phyloP scores from a whole-genome alignment of 169 alveolate genomes.

The Cryptosporidium xiaoi region DNA sequence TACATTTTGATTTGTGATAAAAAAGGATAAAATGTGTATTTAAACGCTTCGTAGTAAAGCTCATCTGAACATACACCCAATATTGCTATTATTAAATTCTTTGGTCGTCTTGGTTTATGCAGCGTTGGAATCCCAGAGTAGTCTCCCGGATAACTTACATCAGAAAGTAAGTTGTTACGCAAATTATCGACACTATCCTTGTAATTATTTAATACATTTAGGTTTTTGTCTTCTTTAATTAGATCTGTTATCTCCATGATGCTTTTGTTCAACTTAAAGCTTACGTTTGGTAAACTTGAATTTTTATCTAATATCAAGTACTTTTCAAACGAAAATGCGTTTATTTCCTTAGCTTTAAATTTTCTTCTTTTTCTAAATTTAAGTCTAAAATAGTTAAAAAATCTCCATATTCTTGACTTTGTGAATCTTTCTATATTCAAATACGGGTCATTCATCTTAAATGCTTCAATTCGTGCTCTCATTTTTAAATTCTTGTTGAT shows the following conservation, averaged over 20 bases:
- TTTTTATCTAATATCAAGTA: constrained; percentile 33
- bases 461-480: constrained; percentile 11
- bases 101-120: constrained; percentile 54
- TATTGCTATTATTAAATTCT: constrained; percentile 31
- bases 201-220: background rate
- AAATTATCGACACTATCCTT: background rate
- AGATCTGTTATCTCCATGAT: no score
- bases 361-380: constrained; percentile 10
- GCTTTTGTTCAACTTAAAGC: background rate
- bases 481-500: constrained; percentile 43
- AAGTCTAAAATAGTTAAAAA: constrained; percentile 24
- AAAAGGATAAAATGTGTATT: constrained; percentile 56
- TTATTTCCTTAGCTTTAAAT: constrained; percentile 6
- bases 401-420: constrained; percentile 34
- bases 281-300: background rate
- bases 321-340: constrained; percentile 42
- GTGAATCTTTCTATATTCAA: constrained; percentile 41
- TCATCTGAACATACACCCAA: constrained; percentile 66
- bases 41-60: constrained; percentile 61
- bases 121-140: constrained; percentile 10
- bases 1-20: constrained; percentile 46
- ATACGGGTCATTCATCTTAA: constrained; percentile 15
- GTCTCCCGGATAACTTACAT: constrained; percentile 35
- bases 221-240: background rate
- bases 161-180: background rate